phyloP scores from a whole-genome alignment of 345 rosid genomes.

The Citrus australasica region DNA sequence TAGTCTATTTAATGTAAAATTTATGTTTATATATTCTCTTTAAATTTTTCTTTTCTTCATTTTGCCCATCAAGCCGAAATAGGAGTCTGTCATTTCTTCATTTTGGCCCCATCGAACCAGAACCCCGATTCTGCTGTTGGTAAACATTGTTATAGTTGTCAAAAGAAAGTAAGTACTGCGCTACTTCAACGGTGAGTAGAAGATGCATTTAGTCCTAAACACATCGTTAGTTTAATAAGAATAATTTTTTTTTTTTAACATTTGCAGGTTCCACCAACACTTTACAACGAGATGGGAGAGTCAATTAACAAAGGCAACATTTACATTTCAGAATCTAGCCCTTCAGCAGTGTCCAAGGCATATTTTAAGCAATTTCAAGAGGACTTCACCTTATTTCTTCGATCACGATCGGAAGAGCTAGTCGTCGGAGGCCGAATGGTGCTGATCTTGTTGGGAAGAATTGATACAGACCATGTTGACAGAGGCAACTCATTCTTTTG shows the following conservation, averaged over 20 bases:
- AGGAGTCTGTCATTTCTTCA: no score
- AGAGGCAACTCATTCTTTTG: conserved; percentile 86
- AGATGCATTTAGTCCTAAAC: background rate
- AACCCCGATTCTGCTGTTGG: background rate
- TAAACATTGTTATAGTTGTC: background rate
- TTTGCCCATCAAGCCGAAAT: no score
- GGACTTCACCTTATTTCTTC: conserved; percentile 68
- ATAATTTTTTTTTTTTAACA: background rate
- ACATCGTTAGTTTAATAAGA: background rate
- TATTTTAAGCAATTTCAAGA: conserved; percentile 65
- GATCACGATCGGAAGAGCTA: conserved; percentile 57
- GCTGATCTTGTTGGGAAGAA: conserved; percentile 64
- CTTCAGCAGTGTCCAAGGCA: conserved; percentile 56
- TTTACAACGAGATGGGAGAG: conserved; percentile 63
- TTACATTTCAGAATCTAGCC: conserved; percentile 59
- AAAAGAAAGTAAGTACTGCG: background rate
- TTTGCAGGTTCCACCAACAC: conserved; percentile 60
- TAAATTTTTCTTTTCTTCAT: no score
- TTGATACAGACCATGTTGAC: conserved; percentile 57
- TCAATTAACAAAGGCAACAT: conserved; percentile 69
- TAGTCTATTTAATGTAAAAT: no score
- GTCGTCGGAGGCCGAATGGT: conserved; percentile 62
- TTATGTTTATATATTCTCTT: no score
- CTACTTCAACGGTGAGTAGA: background rate
- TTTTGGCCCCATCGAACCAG: no score